Evolutionary conservation across 164 flowering plant genomes (phyloP), one percentile per base, ranked within the genome.

Genomic region (Annona squamosa): DNA sequence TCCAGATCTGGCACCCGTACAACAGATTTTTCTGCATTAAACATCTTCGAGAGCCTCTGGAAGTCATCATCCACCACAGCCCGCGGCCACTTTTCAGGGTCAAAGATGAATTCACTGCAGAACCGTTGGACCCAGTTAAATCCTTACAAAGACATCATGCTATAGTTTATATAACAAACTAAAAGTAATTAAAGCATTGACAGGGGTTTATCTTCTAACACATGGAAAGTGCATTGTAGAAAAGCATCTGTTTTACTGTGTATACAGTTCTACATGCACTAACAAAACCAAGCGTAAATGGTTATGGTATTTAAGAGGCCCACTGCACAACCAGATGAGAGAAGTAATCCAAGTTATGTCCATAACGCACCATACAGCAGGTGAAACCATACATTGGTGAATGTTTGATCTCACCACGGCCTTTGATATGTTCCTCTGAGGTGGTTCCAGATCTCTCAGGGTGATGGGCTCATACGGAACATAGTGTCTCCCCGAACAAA

Each of bases 31-130:
- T 71, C 75, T 18, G 99, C 97, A 83, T 80, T 81, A 81, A 89
- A 91, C 82, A 65, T 68, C 73, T 83, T 81, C 13, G 92, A 78
- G 4, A 95, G 72, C 72, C 84, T 85, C 3, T 68, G 77, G 61
- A 95, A 91, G 82, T 91, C 99, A 71, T 87, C 89, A 69, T 93
- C 90, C 89, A 93, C 89, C 83, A 88, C 87, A 7, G 10, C 79
- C 72, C 94, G 86, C 64, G 93, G 88, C 99, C 98, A 95, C 78
- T 83, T 87, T 48, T 74, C 59, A 41, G 93, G 93, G 67, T 95
- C 93, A 73, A 90, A 95, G 66, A 85, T 71, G 83, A 95, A 95
- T 75, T 92, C 93, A 82, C 99, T 95, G 89, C 74, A 75, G 83
- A 47, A 63, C 2, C 37, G 57, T 57, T 17, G 66, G 26, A 46